Base-by-base conservation (phyloP, 805 yeast species). In the Yamadazyma sp. region DNA sequence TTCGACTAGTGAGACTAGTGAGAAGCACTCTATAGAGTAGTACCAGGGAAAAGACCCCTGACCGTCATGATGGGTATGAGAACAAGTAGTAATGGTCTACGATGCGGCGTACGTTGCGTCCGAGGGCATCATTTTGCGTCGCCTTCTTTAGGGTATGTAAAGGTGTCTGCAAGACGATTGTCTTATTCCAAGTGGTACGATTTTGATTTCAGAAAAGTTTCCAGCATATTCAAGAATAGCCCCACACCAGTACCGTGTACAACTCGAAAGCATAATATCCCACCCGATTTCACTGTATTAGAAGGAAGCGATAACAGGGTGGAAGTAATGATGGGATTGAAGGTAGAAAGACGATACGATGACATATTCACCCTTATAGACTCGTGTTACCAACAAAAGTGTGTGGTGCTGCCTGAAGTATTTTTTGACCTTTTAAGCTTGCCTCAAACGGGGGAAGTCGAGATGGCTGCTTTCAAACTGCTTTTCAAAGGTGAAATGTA, bases 151-250 rank as follows among this genome's bases (percentile, higher is more conserved):
- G n/a, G n/a, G n/a, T n/a, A n/a, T n/a, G n/a, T n/a, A n/a, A n/a
- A n/a, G n/a, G n/a, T n/a, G n/a, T n/a, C n/a, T n/a, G n/a, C n/a
- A n/a, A n/a, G n/a, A n/a, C n/a, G n/a, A n/a, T n/a, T n/a, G n/a
- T n/a, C n/a, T n/a, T n/a, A n/a, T n/a, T 14, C 22, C 13, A 35
- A 28, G 26, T 35, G 32, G 38, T 35, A 27, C 20, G 38, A 35
- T 17, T 34, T 25, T 12, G 28, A 14, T 12, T 25, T 25, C 15
- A n/a, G n/a, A n/a, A n/a, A n/a, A n/a, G n/a, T n/a, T n/a, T n/a
- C n/a, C n/a, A n/a, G n/a, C n/a, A n/a, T n/a, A n/a, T n/a, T n/a
- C n/a, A n/a, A n/a, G n/a, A n/a, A n/a, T n/a, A n/a, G n/a, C n/a
- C n/a, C n/a, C n/a, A n/a, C n/a, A n/a, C n/a, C n/a, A n/a, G n/a